Base-by-base conservation (phyloP, 495 filamentous ascomycete species). In the Margaritispora aquatica region DNA sequence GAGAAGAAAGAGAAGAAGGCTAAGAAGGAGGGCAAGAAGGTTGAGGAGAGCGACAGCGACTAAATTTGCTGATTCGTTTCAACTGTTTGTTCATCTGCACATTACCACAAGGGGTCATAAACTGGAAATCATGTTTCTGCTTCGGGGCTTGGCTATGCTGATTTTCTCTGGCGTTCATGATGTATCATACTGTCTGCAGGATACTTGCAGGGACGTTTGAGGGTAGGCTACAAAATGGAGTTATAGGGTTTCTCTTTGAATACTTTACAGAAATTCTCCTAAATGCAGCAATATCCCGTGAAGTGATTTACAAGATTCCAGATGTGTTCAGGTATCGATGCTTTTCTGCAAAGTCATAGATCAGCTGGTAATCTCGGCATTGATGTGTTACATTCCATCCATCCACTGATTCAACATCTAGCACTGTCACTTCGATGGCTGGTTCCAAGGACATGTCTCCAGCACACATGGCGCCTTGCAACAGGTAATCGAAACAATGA, bases 1-100 rank as follows among this genome's bases (percentile, higher is more conserved):
- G 82, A 79, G 78, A 80, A 82, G 77, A 80, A 80, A 72, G 69
- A 73, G 48, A 80, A 79, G 69, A 84, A 84, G 73, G 77, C 74
- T 72, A 84, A 75, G 63, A 79, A 75, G 66, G 69, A 69, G 46
- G 69, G 71, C 26, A 73, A 71, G 69, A 78, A 80, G 62, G 82
- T 78, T 61, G 76, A 75, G 61, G 78, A 82, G 38, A 79, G 82
- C 54, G 80, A 85, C 63, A 80, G 77, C 71, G 79, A 82, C 60
- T 82, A 78, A 68, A 54, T 44, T 54, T 44, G 27, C 50, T 52
- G 50, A 26, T 52, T 52, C 48, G 24, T 52, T 52, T 8, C 11
- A 4, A 8, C 10, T 29, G 27, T 17, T 29, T 38, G 51, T 53
- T 63, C 51, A 17, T 26, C 10, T 56, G 22, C 38, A 44, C 38